Percentiles rank a stretch among this genome's conserved stretches.
Evolutionary conservation across 805 yeast genomes (phyloP).

Genomic region (Metschnikowia rubicola): DNA sequence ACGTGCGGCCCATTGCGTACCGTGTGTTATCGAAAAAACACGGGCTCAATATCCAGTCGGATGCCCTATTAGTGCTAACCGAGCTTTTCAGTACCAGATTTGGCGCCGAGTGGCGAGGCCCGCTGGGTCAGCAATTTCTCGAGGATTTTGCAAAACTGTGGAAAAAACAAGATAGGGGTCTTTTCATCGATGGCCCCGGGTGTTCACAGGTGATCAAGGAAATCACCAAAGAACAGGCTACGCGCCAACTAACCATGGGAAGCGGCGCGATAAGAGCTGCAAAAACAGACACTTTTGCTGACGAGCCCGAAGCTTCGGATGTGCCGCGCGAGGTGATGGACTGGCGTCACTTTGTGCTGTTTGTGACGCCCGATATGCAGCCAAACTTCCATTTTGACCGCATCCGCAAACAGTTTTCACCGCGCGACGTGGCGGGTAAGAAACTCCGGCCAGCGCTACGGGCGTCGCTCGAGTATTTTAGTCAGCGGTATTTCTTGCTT

Average conservation of each 20-base stretch:
- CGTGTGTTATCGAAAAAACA: slow-evolving; percentile 87
- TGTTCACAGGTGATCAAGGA: slow-evolving; percentile 64
- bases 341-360: slow-evolving; percentile 72
- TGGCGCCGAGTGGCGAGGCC: slow-evolving; percentile 84
- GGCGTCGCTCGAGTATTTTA: slow-evolving; percentile 39
- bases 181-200: slow-evolving; percentile 78
- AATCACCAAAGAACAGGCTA: slow-evolving; percentile 20
- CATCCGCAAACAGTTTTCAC: slow-evolving; percentile 53
- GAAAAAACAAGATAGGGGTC: slow-evolving; percentile 86
- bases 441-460: slow-evolving; percentile 13
- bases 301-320: slow-evolving; percentile 6
- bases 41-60: slow-evolving; percentile 84
- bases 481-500: slow-evolving; percentile 57
- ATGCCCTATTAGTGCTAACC: slow-evolving; percentile 72
- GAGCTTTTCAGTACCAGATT: slow-evolving; percentile 70
- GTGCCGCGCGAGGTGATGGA: slow-evolving; percentile 35
- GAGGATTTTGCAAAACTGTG: slow-evolving; percentile 79
- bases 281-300: slow-evolving; percentile 21
- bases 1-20: slow-evolving; percentile 87
- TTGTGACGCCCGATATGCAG: slow-evolving; percentile 62
- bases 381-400: slow-evolving; percentile 63
- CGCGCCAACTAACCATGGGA: neutral
- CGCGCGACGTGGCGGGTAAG: slow-evolving; percentile 12
- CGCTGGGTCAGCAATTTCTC: slow-evolving; percentile 56
- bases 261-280: slow-evolving; percentile 9